Base-by-base conservation (phyloP, 2,329 filamentous ascomycete species). In the Colletotrichum theobromicola region DNA sequence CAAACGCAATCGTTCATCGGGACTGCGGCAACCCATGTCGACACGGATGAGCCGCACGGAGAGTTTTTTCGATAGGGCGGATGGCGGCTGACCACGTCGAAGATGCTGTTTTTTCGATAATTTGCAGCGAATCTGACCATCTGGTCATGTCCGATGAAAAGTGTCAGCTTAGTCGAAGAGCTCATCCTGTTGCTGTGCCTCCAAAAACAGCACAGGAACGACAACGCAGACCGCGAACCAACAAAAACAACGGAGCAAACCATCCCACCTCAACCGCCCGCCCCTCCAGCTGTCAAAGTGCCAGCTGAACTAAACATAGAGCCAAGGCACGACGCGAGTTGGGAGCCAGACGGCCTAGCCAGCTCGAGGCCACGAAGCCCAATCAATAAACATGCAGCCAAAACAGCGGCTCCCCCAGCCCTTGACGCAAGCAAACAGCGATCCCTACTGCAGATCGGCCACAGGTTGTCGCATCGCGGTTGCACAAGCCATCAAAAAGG, bases 381-480 rank as follows among this genome's bases (percentile, higher is more conserved):
- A 35, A 10, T 46, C 50, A 73, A 72, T 58, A 32, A 35, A 30
- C 13, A 67, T 30, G 63, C 57, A 28, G 63, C 68, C 34, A 67
- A 46, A 32, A 26, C 24, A 30, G 60, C 35, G 65, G 46, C 46
- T 61, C 46, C 68, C 57, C 55, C 68, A 75, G 72, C 68, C 68
- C 63, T 75, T 42, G 63, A 75, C 72, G 72, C 72, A 75, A 75
- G 55, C 72, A 75, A 28, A 57, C 8, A 57, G 72, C 72, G 68
- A 74, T 74, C 72, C 68, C 42, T 72, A 61, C 72, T 9, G 63
- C 57, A 67, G 72, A 75, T 75, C 72, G 68, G 34, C 62, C 42
- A 58, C 62, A 42, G 57, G 46, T 72, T 21, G 72, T 72, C 42
- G 57, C 69, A 75, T 72, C 72, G 72, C 37, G 58, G 68, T 67